Evolutionary conservation across 345 rosid genomes (phyloP), one percentile per base, ranked within the genome.

Genomic region (Toxicodendron radicans): DNA sequence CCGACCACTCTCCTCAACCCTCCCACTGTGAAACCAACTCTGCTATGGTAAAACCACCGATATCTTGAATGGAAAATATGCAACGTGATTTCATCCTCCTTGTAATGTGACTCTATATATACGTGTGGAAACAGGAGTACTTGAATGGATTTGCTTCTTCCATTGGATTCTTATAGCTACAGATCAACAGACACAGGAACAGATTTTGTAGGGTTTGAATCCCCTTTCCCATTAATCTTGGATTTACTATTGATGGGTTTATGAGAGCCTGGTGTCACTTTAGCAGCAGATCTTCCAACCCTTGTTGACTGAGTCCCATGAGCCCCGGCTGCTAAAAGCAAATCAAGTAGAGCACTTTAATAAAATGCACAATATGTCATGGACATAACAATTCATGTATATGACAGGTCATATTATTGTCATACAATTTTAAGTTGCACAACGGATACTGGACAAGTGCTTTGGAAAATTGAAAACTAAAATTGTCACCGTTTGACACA

Each of bases 221-320:
- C 82, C 32, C 70, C 75, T 71, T 69, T 78, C 66, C 64, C 79
- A 11, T 68, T 83, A 53, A 59, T 54, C 81, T 79, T 87, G 27
- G 86, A 66, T 72, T 70, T 75, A 52, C 77, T 85, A 72, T 71
- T 83, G 61, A 66, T 20, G 24, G 72, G 45, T 78, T 80, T 84
- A 61, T 80, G 79, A 49, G 83, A 72, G 59, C 80, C 72, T 0
- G 83, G 79, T 9, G 83, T 74, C 51, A 66, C 81, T 78, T 79
- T 86, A 16, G 73, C 75, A 24, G 76, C 79, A 53, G 78, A 61
- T 79, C 83, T 76, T 27, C 68, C 70, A 2, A 75, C 79, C 81
- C 86, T 83, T 49, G 79, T 69, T 16, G 79, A 46, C 74, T 77
- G 84, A 49, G 74, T 68, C 52, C 83, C 83, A 13, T 74, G 62